Percentiles rank a stretch among this genome's conserved stretches.
phyloP scores from a whole-genome alignment of 1,284 basidiomycete species.

The Ganoderma multipileum region DNA sequence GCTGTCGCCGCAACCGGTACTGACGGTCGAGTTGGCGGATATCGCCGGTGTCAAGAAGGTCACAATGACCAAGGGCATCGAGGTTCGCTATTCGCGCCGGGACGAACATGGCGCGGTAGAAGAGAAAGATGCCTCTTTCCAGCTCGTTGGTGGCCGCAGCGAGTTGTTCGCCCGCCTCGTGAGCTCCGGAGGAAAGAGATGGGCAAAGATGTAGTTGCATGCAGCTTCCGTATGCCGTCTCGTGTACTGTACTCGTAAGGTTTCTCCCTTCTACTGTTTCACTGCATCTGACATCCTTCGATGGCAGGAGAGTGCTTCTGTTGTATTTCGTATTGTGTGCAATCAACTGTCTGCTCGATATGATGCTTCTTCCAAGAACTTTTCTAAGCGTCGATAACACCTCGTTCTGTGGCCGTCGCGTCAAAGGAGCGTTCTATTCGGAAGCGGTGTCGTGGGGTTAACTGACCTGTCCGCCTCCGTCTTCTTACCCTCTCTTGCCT shows the following conservation, averaged over 20 bases:
- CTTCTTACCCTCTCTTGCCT: background rate
- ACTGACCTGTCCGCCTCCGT: background rate
- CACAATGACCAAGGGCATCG: conserved; percentile 58
- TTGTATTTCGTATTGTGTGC: background rate
- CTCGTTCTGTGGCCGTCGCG: background rate
- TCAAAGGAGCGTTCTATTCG: background rate
- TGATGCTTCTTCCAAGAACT: background rate
- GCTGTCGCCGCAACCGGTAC: conserved; percentile 50
- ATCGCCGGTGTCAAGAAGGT: conserved; percentile 66
- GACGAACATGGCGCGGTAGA: conserved; percentile 35
- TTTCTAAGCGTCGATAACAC: background rate
- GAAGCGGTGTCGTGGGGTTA: background rate
- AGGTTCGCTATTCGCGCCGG: conserved; percentile 51
- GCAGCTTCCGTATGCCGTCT: background rate
- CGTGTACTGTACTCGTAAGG: background rate
- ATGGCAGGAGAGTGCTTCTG: background rate
- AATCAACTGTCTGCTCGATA: background rate
- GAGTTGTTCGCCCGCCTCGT: conserved; percentile 73
- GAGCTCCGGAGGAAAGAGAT: conserved; percentile 51
- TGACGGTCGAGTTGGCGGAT: conserved; percentile 52
- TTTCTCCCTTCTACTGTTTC: background rate
- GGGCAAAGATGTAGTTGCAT: conserved; percentile 38
- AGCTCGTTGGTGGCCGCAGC: conserved; percentile 66
- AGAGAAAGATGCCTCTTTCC: conserved; percentile 59
- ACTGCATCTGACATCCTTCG: conserved; percentile 4